phyloP scores from a whole-genome alignment of 768 basidiomycete genomes.

The Leucosporidium scottii region DNA sequence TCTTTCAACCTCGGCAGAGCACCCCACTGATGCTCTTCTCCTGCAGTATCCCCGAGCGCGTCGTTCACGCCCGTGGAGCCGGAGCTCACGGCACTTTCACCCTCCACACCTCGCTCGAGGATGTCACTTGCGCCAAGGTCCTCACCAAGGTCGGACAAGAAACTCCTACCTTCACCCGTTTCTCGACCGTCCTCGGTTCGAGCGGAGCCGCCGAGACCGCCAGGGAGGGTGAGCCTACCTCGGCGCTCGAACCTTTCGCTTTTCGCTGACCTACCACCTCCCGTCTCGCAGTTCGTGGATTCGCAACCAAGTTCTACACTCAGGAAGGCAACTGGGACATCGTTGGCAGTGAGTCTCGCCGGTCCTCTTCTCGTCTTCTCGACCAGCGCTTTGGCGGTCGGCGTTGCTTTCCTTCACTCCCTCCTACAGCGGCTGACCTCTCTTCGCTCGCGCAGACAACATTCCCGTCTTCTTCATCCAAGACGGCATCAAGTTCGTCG shows the following conservation, averaged over 20 bases:
- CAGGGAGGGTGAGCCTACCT: constrained; percentile 4
- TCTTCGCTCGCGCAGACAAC: constrained; percentile 22
- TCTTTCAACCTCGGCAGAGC: constrained; percentile 55
- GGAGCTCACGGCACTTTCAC: constrained; percentile 75
- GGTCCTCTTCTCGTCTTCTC: too few relatives aligned
- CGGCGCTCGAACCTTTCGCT: constrained; percentile 48
- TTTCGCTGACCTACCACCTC: constrained; percentile 48
- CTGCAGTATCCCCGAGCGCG: constrained; percentile 77
- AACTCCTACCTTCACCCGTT: constrained; percentile 73
- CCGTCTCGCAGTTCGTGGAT: constrained; percentile 57
- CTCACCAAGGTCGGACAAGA: constrained; percentile 41
- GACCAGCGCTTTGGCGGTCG: constrained; percentile 3
- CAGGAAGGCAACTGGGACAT: constrained; percentile 68
- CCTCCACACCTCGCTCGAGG: constrained; percentile 61
- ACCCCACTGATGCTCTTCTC: constrained; percentile 65
- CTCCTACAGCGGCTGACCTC: constrained; percentile 18
- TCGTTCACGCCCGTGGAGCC: constrained; percentile 45
- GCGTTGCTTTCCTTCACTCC: neutral
- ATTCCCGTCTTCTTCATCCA: constrained; percentile 45
- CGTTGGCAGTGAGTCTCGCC: constrained; percentile 50
- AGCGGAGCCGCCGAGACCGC: constrained; percentile 67
- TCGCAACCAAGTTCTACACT: constrained; percentile 77
- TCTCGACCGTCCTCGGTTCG: constrained; percentile 76
- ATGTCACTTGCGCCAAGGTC: constrained; percentile 58
- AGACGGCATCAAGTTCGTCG: constrained; percentile 56